phyloP scores from a whole-genome alignment of 176 grass and related monocot species.

The Chrysopogon serrulatus region DNA sequence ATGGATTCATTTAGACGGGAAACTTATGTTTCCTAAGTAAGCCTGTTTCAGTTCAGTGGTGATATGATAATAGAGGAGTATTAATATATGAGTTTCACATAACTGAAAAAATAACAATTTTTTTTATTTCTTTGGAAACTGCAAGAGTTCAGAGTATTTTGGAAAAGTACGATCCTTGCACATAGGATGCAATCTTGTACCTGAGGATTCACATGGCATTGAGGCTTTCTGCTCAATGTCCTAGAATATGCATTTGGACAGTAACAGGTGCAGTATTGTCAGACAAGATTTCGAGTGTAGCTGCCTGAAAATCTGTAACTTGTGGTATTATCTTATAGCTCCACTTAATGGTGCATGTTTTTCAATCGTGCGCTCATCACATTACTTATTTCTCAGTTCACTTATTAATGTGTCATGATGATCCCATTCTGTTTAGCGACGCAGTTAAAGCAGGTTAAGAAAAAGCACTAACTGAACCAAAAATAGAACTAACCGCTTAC shows the following conservation, averaged over 20 bases:
- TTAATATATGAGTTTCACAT: neutral
- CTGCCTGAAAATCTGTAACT: constrained; percentile 12
- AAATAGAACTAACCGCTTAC: neutral
- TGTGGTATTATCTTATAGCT: constrained; percentile 3
- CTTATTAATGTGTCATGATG: neutral
- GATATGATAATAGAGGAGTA: neutral
- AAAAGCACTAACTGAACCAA: neutral
- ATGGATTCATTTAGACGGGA: neutral
- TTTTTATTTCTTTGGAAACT: neutral
- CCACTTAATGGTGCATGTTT: neutral
- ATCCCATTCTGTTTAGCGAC: neutral
- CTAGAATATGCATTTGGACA: neutral
- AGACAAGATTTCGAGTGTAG: neutral
- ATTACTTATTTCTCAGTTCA: neutral
- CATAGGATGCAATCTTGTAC: constrained; percentile 2
- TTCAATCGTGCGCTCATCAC: neutral
- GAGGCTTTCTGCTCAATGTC: neutral
- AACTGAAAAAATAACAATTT: neutral
- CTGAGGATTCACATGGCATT: neutral
- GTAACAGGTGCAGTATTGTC: neutral
- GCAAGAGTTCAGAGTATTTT: neutral
- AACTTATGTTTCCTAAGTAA: neutral
- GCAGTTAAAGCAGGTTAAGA: neutral
- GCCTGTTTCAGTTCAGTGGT: neutral
- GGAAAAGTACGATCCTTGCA: neutral